phyloP scores from a whole-genome alignment of 2,329 filamentous ascomycete species.

The Monosporascus sp. region DNA sequence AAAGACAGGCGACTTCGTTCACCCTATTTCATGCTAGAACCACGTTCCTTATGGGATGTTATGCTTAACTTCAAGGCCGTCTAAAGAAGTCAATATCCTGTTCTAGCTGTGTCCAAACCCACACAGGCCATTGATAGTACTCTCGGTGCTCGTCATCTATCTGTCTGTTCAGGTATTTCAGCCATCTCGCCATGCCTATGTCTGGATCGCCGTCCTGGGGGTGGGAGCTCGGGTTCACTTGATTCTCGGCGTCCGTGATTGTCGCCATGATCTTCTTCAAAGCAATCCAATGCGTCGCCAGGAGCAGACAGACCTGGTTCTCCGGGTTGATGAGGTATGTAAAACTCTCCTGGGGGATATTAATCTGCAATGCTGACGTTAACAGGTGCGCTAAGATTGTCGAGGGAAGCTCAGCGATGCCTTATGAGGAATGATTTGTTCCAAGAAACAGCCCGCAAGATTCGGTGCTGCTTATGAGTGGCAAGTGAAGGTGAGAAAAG shows the following conservation, averaged over 20 bases:
- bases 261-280: constrained; percentile 49
- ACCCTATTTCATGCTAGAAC: too few species aligned
- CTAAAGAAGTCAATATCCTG: constrained; percentile 38
- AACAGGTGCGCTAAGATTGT: background rate
- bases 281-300: constrained; percentile 50
- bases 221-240: constrained; percentile 5
- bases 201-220: constrained; percentile 25
- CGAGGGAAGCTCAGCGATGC: background rate
- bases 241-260: constrained; percentile 37
- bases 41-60: too few species aligned
- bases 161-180: constrained; percentile 43
- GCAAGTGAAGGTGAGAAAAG: background rate
- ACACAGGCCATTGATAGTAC: constrained; percentile 49
- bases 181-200: constrained; percentile 43
- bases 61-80: too few species aligned
- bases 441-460: background rate
- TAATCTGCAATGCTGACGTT: constrained; percentile 34
- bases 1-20: too few species aligned
- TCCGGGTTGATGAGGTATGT: constrained; percentile 41
- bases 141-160: constrained; percentile 37
- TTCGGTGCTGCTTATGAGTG: too few species aligned
- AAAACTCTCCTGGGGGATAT: constrained; percentile 47
- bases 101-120: constrained; percentile 47
- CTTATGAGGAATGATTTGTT: background rate
- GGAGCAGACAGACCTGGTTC: constrained; percentile 40